Conservation (phyloP, 2,329 filamentous ascomycete genomes). For the Sordariomycetes sp. region DNA sequence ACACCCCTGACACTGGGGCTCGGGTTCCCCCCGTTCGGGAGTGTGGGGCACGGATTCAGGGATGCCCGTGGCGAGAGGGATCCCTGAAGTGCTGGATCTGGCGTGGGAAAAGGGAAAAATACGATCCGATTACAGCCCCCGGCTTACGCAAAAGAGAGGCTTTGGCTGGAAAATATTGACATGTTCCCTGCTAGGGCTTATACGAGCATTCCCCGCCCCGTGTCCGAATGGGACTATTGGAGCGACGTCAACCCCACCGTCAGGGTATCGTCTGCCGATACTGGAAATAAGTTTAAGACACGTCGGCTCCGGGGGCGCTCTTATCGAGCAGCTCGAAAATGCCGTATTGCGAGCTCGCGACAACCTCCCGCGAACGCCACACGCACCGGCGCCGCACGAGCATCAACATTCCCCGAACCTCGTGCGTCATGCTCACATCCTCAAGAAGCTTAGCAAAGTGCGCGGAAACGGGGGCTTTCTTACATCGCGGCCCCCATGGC, state of each 20-base stretch:
- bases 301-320: background rate
- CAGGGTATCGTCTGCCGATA: background rate
- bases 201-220: background rate
- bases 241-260: background rate
- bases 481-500: background rate
- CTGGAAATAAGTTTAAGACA: background rate
- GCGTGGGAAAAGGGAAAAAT: background rate
- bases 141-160: background rate
- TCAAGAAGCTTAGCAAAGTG: background rate
- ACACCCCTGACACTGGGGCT: background rate
- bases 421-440: background rate
- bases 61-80: background rate
- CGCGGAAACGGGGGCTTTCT: background rate
- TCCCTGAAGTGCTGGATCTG: background rate
- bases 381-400: background rate
- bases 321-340: background rate
- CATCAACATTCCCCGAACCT: background rate
- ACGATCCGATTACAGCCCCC: background rate
- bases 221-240: background rate
- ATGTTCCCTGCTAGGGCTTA: background rate
- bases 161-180: background rate
- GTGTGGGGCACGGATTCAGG: background rate
- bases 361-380: background rate
- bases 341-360: background rate
- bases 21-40: background rate